Conservation (phyloP, 1,284 basidiomycete species). For the Papiliotrema nemorosa region DNA sequence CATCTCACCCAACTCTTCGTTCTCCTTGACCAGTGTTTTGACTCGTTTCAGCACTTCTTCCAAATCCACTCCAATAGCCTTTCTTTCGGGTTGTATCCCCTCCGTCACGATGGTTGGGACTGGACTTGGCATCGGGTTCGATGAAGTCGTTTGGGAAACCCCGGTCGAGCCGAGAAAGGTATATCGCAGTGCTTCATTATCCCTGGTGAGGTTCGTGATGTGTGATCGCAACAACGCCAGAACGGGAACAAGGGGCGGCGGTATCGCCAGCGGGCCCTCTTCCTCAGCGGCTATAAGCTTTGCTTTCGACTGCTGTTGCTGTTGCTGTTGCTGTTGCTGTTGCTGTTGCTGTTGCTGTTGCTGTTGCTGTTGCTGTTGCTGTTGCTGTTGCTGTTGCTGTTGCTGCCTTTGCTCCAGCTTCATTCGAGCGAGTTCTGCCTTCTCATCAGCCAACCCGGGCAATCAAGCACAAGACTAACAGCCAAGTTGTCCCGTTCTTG, state of each 20-base stretch:
- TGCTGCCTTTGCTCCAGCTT: slow-evolving; percentile 11
- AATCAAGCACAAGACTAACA: slow-evolving; percentile 15
- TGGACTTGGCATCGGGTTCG: no score
- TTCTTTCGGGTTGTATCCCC: background rate
- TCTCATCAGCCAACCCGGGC: background rate
- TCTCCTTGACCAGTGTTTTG: slow-evolving; percentile 38
- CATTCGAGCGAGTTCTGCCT: slow-evolving; percentile 20
- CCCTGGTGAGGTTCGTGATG: slow-evolving; percentile 36
- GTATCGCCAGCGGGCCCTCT: slow-evolving; percentile 16
- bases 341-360: background rate
- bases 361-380: no score
- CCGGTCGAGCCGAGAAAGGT: slow-evolving; percentile 35
- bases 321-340: no score
- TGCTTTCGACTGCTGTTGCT: no score
- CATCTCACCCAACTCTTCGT: slow-evolving; percentile 46
- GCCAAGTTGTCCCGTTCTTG: slow-evolving; percentile 29
- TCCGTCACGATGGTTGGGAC: no score
- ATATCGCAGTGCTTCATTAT: slow-evolving; percentile 43
- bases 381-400: no score
- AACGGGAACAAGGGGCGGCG: slow-evolving; percentile 29
- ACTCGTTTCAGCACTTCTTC: slow-evolving; percentile 35
- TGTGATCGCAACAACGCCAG: slow-evolving; percentile 32
- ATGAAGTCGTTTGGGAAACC: no score
- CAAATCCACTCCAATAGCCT: slow-evolving; percentile 18
- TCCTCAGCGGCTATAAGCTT: background rate